Conservation (phyloP, 257 asterid genomes). For the Solanum arcanum region DNA sequence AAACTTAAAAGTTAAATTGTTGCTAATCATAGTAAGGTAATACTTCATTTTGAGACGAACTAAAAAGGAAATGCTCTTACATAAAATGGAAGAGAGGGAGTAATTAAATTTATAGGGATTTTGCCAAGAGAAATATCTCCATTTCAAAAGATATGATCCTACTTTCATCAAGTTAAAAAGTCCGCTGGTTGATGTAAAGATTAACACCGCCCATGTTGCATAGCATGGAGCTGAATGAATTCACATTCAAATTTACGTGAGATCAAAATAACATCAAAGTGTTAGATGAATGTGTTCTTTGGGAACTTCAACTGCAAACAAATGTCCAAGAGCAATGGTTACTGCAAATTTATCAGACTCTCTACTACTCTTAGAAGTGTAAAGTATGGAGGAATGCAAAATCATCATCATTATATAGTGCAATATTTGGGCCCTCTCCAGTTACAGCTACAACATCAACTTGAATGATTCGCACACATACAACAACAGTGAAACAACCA, state of each 20-base stretch:
- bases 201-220: background rate
- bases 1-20: background rate
- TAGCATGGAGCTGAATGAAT: background rate
- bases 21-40: background rate
- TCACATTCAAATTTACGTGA: background rate
- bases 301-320: background rate
- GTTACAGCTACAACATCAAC: constrained; percentile 70
- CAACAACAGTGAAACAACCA: constrained; percentile 69
- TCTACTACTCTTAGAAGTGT: background rate
- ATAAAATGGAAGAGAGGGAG: background rate
- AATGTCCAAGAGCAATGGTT: background rate
- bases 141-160: background rate
- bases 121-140: background rate
- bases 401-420: background rate
- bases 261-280: background rate
- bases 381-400: background rate
- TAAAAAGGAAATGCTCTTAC: background rate
- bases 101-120: background rate
- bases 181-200: background rate
- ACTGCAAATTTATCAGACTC: background rate
- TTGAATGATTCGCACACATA: constrained; percentile 95
- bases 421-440: background rate
- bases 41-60: background rate
- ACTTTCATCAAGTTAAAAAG: background rate
- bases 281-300: background rate